Evolutionary conservation across 805 yeast genomes (phyloP).

Genomic region (Starmerella cellae): DNA sequence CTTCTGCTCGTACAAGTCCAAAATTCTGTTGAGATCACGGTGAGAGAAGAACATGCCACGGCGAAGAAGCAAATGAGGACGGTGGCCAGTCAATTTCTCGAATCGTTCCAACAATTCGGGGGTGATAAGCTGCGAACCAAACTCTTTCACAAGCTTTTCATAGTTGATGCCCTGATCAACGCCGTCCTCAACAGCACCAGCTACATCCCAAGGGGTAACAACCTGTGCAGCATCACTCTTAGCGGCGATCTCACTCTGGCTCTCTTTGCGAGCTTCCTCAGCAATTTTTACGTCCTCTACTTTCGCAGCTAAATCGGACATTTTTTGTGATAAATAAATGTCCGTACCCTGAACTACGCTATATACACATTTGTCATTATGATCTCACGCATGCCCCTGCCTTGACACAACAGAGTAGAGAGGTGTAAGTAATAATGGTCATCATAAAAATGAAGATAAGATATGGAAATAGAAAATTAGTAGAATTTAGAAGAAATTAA

Average conservation of each 20-base stretch:
- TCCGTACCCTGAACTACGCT: background rate
- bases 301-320: conserved; percentile 20
- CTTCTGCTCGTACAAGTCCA: conserved; percentile 84
- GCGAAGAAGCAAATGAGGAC: conserved; percentile 80
- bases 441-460: no score
- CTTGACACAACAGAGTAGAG: no score
- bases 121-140: conserved; percentile 68
- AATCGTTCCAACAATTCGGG: conserved; percentile 65
- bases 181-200: conserved; percentile 95
- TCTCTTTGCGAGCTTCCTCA: background rate
- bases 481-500: no score
- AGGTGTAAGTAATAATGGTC: no score
- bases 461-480: no score
- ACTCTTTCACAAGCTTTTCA: conserved; percentile 69
- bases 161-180: conserved; percentile 83
- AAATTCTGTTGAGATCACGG: conserved; percentile 48
- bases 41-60: conserved; percentile 90
- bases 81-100: conserved; percentile 68
- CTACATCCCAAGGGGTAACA: conserved; percentile 97
- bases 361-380: background rate
- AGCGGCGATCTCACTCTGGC: background rate
- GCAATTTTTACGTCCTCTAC: conserved; percentile 13
- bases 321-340: background rate
- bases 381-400: no score
- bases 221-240: conserved; percentile 31